Conservation (phyloP, 495 filamentous ascomycete species). For the Trichoderma virens region DNA sequence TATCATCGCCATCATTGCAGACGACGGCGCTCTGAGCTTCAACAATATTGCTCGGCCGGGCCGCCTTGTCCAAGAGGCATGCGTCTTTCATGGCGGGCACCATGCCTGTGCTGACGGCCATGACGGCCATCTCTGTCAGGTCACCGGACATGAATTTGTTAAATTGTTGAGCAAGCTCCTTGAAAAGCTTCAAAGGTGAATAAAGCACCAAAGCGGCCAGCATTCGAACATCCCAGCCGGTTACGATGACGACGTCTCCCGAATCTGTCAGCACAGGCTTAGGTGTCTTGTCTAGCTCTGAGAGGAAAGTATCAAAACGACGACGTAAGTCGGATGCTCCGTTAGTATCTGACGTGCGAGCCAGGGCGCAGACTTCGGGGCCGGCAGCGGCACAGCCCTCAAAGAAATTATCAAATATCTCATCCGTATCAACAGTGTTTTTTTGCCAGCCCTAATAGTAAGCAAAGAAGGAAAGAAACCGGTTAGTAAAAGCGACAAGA, state of each 20-base stretch:
- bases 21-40: slow-evolving; percentile 33
- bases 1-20: slow-evolving; percentile 48
- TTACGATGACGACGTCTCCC: slow-evolving; percentile 33
- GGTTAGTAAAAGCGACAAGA: not conserved
- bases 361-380: slow-evolving; percentile 35
- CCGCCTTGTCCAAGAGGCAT: slow-evolving; percentile 10
- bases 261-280: slow-evolving; percentile 15
- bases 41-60: not conserved
- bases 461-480: not conserved
- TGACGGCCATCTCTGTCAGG: not conserved
- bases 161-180: slow-evolving; percentile 14
- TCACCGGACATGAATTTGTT: not conserved
- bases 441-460: slow-evolving; percentile 27
- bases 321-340: slow-evolving; percentile 34
- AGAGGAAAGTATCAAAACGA: slow-evolving; percentile 29
- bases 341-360: slow-evolving; percentile 10
- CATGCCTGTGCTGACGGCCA: not conserved
- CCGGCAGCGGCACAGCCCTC: slow-evolving; percentile 41
- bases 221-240: slow-evolving; percentile 36
- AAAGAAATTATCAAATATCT: slow-evolving; percentile 39
- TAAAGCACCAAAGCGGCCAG: slow-evolving; percentile 19
- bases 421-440: slow-evolving; percentile 42
- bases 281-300: slow-evolving; percentile 15
- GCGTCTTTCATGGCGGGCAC: slow-evolving; percentile 9
- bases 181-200: slow-evolving; percentile 15